Percentiles rank a stretch among this genome's conserved stretches.
Evolutionary conservation across 257 asterid genomes (phyloP).

Genomic region (Nicotiana tabacum): DNA sequence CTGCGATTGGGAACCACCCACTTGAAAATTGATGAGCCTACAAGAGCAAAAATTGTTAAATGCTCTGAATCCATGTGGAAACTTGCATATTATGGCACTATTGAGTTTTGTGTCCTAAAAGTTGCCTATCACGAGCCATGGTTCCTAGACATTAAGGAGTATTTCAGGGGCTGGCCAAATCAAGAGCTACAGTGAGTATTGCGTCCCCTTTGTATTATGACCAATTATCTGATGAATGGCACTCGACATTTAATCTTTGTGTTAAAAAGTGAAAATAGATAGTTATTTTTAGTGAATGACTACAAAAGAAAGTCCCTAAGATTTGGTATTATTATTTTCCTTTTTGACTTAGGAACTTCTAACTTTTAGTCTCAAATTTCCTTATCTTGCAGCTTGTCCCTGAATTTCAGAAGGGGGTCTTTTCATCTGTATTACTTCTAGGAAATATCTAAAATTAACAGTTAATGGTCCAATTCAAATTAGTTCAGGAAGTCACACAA

Average conservation of each 20-base stretch:
- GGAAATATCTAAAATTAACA: background rate
- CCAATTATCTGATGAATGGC: background rate
- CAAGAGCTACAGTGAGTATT: constrained; percentile 49
- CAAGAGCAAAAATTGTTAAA: constrained; percentile 60
- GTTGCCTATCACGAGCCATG: constrained; percentile 56
- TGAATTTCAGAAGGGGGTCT: background rate
- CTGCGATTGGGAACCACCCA: constrained; percentile 43
- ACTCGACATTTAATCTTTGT: background rate
- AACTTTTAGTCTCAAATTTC: background rate
- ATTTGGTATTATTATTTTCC: background rate
- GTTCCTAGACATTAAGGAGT: constrained; percentile 53
- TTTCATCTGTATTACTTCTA: too few species aligned
- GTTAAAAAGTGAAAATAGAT: background rate
- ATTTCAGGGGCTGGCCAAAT: constrained; percentile 88
- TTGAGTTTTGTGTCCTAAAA: constrained; percentile 57
- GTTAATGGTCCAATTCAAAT: background rate
- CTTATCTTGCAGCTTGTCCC: background rate
- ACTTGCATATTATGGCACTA: constrained; percentile 62
- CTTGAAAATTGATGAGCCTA: constrained; percentile 42
- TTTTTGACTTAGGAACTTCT: background rate
- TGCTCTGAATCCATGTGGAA: constrained; percentile 99
- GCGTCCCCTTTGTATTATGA: background rate
- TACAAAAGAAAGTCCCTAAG: background rate
- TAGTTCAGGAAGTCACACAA: background rate
- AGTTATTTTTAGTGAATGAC: background rate